Conservation (phyloP, 176 grass and related monocot genomes). For the Eragrostis curvula region DNA sequence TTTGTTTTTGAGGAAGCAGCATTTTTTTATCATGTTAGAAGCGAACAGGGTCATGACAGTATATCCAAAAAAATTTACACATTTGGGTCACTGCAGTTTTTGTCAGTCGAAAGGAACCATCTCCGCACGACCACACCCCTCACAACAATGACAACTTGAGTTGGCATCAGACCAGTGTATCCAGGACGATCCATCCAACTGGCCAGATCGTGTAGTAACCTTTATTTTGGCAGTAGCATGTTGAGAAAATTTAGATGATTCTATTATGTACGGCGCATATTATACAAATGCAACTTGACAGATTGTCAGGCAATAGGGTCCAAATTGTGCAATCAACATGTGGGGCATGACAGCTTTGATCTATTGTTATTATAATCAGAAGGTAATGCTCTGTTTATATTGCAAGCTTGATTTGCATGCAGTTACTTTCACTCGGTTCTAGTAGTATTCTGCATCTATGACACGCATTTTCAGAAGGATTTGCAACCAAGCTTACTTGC, state of each 20-base stretch:
- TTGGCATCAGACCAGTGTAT: background rate
- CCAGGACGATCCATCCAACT: slow-evolving; percentile 7
- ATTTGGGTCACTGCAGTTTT: background rate
- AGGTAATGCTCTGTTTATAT: background rate
- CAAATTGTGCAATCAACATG: background rate
- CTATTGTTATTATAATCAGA: background rate
- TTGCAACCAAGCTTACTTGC: background rate
- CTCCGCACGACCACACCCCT: background rate
- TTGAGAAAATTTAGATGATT: background rate
- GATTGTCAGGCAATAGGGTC: background rate
- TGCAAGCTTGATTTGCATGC: background rate
- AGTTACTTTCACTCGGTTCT: background rate
- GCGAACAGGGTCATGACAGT: background rate
- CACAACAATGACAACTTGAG: background rate
- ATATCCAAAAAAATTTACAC: background rate
- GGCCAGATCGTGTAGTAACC: background rate
- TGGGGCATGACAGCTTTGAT: background rate
- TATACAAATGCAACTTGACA: background rate
- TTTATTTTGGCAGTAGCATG: background rate
- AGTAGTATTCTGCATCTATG: background rate
- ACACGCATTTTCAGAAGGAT: background rate
- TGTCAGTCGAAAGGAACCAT: background rate
- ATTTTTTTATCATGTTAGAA: background rate
- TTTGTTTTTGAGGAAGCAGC: too few relatives aligned
- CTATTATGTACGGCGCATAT: background rate